Conservation (phyloP, 2,329 filamentous ascomycete genomes). For the Monilinia fructicola region DNA sequence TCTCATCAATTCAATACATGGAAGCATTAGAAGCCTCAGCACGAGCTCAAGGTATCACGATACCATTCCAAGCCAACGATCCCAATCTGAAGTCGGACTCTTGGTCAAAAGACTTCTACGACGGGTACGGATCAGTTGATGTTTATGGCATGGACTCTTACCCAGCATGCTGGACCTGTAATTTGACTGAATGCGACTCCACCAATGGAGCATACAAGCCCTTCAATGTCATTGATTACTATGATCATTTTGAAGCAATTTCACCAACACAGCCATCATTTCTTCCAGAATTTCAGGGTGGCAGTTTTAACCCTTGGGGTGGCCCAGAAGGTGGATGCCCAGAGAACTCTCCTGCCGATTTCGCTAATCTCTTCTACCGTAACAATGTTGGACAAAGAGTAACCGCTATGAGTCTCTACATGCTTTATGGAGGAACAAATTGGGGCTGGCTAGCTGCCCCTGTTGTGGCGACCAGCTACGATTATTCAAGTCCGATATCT, state of each 20-base stretch:
- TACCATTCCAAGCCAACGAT: slow-evolving; percentile 59
- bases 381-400: slow-evolving; percentile 60
- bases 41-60: slow-evolving; percentile 55
- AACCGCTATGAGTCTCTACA: slow-evolving; percentile 61
- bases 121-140: slow-evolving; percentile 56
- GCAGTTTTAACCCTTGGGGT: slow-evolving; percentile 61
- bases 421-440: slow-evolving; percentile 64
- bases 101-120: slow-evolving; percentile 61
- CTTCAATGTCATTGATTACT: slow-evolving; percentile 45
- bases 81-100: slow-evolving; percentile 58
- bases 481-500: slow-evolving; percentile 60
- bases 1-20: slow-evolving; percentile 55
- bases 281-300: slow-evolving; percentile 60
- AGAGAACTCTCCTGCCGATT: slow-evolving; percentile 55
- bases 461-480: slow-evolving; percentile 60
- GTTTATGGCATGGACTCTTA: slow-evolving; percentile 54
- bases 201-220: slow-evolving; percentile 58
- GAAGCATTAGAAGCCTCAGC: slow-evolving; percentile 54
- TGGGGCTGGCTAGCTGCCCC: slow-evolving; percentile 58
- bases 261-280: slow-evolving; percentile 44
- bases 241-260: slow-evolving; percentile 41
- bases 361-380: slow-evolving; percentile 63
- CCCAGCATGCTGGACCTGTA: slow-evolving; percentile 62
- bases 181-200: slow-evolving; percentile 58
- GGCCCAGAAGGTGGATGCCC: slow-evolving; percentile 49